phyloP scores from a whole-genome alignment of 176 grass and related monocot genomes.

The Carex myosuroides region DNA sequence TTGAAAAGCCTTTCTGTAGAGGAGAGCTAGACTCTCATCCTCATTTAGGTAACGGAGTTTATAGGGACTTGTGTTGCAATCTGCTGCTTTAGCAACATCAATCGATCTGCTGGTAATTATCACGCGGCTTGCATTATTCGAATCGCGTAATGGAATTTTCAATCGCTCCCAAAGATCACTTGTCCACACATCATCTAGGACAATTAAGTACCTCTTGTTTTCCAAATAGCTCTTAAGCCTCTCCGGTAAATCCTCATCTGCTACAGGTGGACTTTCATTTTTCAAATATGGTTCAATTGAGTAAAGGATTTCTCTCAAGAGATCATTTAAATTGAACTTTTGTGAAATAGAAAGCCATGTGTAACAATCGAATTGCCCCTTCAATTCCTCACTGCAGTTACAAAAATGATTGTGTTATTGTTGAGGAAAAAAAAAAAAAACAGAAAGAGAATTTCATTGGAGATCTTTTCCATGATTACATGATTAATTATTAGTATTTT shows the following conservation, averaged over 20 bases:
- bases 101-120: neutral
- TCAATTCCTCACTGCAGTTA: neutral
- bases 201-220: neutral
- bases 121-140: neutral
- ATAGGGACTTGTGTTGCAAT: neutral
- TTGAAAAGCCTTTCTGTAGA: neutral
- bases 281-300: neutral
- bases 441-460: no score
- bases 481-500: no score
- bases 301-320: conserved; percentile 6
- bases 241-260: neutral
- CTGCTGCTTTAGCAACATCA: neutral
- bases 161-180: neutral
- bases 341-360: conserved; percentile 14
- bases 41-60: neutral
- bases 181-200: conserved; percentile 6
- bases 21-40: neutral
- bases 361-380: neutral
- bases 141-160: neutral
- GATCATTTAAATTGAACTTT: neutral
- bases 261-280: neutral
- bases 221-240: neutral
- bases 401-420: neutral
- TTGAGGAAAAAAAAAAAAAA: no score
- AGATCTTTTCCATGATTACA: no score